phyloP scores from a whole-genome alignment of 2,329 filamentous ascomycete genomes.

The Elsinoe ampelina region DNA sequence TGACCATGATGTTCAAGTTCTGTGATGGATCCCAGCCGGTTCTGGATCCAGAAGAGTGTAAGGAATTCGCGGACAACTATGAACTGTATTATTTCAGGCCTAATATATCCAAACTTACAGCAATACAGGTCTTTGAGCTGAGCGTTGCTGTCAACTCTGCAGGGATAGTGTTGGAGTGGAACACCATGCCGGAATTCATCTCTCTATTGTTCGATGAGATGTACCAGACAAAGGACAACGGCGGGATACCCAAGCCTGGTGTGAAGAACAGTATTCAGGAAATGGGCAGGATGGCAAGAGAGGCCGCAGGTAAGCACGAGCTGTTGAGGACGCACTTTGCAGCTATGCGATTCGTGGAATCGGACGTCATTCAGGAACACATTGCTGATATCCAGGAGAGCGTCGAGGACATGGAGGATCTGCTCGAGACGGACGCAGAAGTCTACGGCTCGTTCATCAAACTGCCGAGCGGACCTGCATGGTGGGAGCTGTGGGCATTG shows the following conservation, averaged over 20 bases:
- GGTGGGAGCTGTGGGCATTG: background rate
- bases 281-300: background rate
- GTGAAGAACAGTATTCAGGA: background rate
- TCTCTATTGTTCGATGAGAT: background rate
- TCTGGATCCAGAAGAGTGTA: background rate
- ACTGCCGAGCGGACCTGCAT: background rate
- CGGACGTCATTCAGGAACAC: background rate
- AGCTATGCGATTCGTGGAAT: background rate
- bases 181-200: background rate
- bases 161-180: background rate
- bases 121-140: background rate
- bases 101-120: background rate
- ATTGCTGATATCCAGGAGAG: background rate
- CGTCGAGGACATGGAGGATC: background rate
- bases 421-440: background rate
- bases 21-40: background rate
- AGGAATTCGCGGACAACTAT: background rate
- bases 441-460: background rate
- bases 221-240: background rate
- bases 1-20: background rate
- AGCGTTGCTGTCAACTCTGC: background rate
- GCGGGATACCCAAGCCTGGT: background rate
- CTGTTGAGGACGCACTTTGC: background rate
- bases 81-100: background rate
- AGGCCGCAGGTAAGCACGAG: background rate